A percentile compares a stretch with the other conserved stretches of the same genome.
phyloP scores from a whole-genome alignment of 2,329 filamentous ascomycete genomes.

The Setomelanomma holmii region DNA sequence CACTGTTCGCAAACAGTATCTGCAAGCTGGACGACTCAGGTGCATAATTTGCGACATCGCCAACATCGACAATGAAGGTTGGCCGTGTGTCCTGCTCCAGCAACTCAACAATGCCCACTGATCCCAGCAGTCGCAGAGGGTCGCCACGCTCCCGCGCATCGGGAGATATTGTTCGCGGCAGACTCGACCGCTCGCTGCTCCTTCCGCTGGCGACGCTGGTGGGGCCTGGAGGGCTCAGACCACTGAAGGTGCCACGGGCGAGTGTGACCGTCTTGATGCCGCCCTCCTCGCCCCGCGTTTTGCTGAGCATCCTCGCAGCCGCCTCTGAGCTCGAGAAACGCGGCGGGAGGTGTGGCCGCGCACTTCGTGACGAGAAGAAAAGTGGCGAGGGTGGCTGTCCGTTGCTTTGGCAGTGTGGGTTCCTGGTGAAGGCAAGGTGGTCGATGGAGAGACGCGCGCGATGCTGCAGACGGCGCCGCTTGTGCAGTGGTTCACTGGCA shows the following conservation, averaged over 20 bases:
- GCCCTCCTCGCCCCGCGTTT: constrained; percentile 57
- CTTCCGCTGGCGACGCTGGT: constrained; percentile 63
- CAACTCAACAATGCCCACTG: constrained; percentile 73
- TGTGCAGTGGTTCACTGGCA: constrained; percentile 45
- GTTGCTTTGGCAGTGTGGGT: constrained; percentile 22
- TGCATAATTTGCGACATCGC: constrained; percentile 62
- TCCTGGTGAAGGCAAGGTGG: constrained; percentile 40
- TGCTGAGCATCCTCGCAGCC: constrained; percentile 65
- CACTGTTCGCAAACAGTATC: constrained; percentile 72
- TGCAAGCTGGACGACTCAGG: constrained; percentile 59
- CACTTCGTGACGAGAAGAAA: constrained; percentile 58
- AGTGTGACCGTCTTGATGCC: constrained; percentile 61
- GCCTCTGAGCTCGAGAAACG: constrained; percentile 66
- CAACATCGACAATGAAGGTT: constrained; percentile 76
- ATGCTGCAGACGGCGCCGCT: constrained; percentile 37
- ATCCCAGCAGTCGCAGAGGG: constrained; percentile 64
- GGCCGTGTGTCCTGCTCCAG: constrained; percentile 79
- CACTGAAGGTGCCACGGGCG: constrained; percentile 54
- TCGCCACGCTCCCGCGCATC: constrained; percentile 59
- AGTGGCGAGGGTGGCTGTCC: constrained; percentile 57
- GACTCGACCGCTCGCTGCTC: constrained; percentile 61
- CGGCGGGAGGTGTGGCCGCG: constrained; percentile 54
- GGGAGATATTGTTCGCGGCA: constrained; percentile 59
- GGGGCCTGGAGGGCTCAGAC: constrained; percentile 43
- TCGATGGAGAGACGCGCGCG: constrained; percentile 46